Base-by-base conservation (phyloP, 306 rosid genomes). In the Biancaea sappan region DNA sequence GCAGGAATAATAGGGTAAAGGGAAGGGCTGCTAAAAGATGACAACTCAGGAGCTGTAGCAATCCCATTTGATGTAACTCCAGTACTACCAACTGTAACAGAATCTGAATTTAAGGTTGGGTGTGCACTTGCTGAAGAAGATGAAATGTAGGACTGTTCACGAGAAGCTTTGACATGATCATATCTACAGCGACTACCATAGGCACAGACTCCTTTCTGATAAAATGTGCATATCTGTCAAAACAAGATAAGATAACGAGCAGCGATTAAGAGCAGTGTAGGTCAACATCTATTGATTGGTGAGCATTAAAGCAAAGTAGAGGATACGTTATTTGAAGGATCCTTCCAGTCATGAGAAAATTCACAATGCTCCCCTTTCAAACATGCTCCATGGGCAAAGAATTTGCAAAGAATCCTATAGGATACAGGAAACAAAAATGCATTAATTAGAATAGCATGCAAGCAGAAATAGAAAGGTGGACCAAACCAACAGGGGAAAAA, bases 111-210 rank as follows among this genome's bases (percentile, higher is more conserved):
- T 40, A 37, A 47, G 47, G 86, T 72, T 58, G 69, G 82, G 61
- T 54, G 81, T 65, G 79, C 57, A 50, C 35, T 83, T 51, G 84
- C 73, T 51, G 91, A 86, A 31, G 96, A 92, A 75, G 96, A 90
- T 19, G 96, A 82, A 65, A 74, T 59, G 7, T 86, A 83, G 25
- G 87, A 75, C 52, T 81, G 86, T 50, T 78, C 61, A 43, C 11
- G 90, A 73, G 96, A 81, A 86, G 83, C 84, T 83, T 88, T 92
- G 71, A 88, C 87, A 76, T 95, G 99, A 58, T 95, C 96, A 70
- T 95, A 95, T 84, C 99, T 87, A 93, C 99, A 95, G 51, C 91
- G 93, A 84, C 96, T 88, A 53, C 99, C 99, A 82, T 88, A 95
- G 26, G 91, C 93, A 83, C 99, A 95, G 18, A 77, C 75, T 35